These are phyloP conservation scores for Thinopyrum obtusiflorum DNA, from an alignment of 202 grass and related monocot genomes.

Conservation along the genomic window DNA sequence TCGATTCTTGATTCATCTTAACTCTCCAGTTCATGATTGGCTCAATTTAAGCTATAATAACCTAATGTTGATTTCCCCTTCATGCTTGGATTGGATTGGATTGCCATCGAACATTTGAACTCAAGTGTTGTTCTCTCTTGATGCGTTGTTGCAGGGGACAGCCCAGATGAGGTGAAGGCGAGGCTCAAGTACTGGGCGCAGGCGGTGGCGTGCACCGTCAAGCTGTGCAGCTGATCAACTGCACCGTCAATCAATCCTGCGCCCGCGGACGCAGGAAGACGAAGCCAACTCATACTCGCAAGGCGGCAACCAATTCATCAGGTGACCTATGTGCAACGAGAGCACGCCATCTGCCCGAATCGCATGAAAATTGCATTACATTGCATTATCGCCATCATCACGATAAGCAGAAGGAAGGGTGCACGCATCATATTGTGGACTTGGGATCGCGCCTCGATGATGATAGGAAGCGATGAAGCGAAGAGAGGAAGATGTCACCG, in stretches of 20 bases:
- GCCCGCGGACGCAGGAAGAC: background rate
- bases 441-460: background rate
- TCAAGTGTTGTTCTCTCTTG: background rate
- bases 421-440: background rate
- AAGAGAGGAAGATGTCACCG: background rate
- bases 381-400: background rate
- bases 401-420: background rate
- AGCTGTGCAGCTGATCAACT: constrained; percentile 46
- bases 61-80: background rate
- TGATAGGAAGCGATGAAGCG: background rate
- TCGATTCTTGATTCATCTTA: background rate
- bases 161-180: constrained; percentile 69
- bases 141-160: constrained; percentile 42
- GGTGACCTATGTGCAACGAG: background rate
- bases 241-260: background rate
- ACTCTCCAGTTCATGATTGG: background rate
- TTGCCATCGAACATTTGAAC: background rate
- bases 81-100: background rate
- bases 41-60: too few species aligned
- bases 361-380: background rate
- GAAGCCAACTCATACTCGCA: background rate
- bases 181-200: constrained; percentile 79
- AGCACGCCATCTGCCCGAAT: background rate
- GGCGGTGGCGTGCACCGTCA: constrained; percentile 67
- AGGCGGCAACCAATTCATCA: background rate